Evolutionary conservation across 2,329 filamentous ascomycete genomes (phyloP), one percentile per base, ranked within the genome.

Genomic region (Fusarium nanum): DNA sequence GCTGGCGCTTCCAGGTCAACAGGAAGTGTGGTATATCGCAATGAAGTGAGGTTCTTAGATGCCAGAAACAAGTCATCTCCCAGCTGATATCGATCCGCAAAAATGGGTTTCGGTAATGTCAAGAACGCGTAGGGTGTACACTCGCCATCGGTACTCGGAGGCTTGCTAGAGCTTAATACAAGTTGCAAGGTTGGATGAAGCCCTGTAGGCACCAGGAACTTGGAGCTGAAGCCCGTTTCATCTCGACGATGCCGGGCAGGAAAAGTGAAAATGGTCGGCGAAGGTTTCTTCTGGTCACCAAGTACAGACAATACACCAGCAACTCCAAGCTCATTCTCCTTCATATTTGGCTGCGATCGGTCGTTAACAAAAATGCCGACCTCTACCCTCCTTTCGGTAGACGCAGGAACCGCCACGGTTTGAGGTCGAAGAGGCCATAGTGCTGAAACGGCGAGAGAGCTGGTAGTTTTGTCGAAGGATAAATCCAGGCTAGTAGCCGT

Each of bases 1-100:
- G 91, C 91, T 2, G 95, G 95, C 1, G 93, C 94, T 82, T 98
- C 95, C 56, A 98, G 89, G 72, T 98, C 94, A 9, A 94, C 92
- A 22, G 93, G 92, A 14, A 92, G 87, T 27, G 89, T 89, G 16
- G 93, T 86, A 68, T 91, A 88, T 46, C 86, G 89, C 42, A 97
- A 82, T 3, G 87, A 83, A 4, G 86, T 84, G 22, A 98, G 85
- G 76, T 97, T 93, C 75, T 97, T 93, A 1, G 93, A 94, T 6
- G 88, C 80, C 30, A 97, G 86, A 81, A 97, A 96, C 7, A 97
- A 85, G 1, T 87, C 80, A 77, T 94, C 92, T 25, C 83, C 85
- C 64, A 98, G 87, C 79, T 97, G 93, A 81, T 97, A 97, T 76
- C 91, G 90, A 82, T 98, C 95, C 41, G 92, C 88, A 80, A 98